Percentiles rank a stretch among this genome's conserved stretches.
These are phyloP conservation scores for Sordaria brevicollis DNA, from an alignment of 495 filamentous ascomycete genomes.

Conservation along the genomic window DNA sequence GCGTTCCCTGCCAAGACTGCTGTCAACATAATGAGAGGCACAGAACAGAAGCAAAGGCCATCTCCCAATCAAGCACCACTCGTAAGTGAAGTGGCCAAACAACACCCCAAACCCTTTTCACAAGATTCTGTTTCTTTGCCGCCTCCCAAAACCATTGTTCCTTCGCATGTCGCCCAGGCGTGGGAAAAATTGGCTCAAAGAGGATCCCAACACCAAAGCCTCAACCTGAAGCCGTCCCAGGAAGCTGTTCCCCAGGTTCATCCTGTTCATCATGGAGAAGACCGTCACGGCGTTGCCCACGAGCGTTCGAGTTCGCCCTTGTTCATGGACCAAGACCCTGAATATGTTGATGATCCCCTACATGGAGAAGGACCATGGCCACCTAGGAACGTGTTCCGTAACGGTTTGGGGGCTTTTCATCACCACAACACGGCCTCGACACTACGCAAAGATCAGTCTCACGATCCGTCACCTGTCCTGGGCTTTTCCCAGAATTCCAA, in stretches of 20 bases:
- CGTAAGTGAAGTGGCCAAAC: not conserved
- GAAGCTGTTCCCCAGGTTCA: not conserved
- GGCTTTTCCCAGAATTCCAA: not conserved
- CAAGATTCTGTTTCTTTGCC: not conserved
- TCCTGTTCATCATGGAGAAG: not conserved
- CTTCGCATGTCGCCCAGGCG: not conserved
- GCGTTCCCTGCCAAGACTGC: not conserved
- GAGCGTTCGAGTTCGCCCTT: not conserved
- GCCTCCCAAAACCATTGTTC: not conserved
- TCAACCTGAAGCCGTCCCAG: not conserved
- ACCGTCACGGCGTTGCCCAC: not conserved
- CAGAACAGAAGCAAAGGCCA: not conserved
- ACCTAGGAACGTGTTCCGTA: not conserved
- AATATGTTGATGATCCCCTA: not conserved
- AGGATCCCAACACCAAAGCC: not conserved
- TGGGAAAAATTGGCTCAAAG: not conserved
- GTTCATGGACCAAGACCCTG: not conserved
- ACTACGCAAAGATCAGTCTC: not conserved
- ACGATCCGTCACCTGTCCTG: not conserved
- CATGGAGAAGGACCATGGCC: not conserved
- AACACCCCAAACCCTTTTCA: not conserved
- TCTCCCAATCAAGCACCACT: not conserved
- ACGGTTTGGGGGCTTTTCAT: not conserved
- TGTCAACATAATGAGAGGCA: not conserved
- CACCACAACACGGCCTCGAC: not conserved